These are phyloP conservation scores for Penicillium sp. DNA, from an alignment of 2,329 filamentous ascomycete genomes.

Conservation along the genomic window DNA sequence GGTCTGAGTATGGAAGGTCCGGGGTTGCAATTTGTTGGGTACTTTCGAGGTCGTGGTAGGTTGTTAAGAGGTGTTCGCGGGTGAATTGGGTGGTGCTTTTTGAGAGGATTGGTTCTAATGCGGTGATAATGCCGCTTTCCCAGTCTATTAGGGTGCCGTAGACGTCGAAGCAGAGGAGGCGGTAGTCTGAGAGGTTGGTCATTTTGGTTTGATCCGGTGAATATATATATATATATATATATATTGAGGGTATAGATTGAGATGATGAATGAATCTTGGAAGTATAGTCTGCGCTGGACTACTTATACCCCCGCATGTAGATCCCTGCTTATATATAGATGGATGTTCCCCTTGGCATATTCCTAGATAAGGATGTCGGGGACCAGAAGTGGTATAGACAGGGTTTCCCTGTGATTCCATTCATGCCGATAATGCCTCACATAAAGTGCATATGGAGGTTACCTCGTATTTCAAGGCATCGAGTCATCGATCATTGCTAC, in stretches of 20 bases:
- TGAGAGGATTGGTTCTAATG: conserved; percentile 48
- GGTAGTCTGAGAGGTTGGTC: conserved; percentile 39
- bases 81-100: conserved; percentile 41
- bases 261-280: not conserved
- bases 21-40: conserved; percentile 56
- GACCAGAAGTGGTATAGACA: conserved; percentile 1
- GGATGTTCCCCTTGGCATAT: not conserved
- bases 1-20: conserved; percentile 56
- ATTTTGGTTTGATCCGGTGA: conserved; percentile 13
- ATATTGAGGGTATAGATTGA: not conserved
- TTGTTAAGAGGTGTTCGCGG: conserved; percentile 21
- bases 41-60: conserved; percentile 38
- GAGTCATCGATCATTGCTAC: no score
- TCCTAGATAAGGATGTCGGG: not conserved
- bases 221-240: not conserved
- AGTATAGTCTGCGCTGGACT: not conserved
- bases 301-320: conserved; percentile 2
- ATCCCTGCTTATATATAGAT: not conserved
- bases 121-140: conserved; percentile 62
- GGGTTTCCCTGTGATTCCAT: not conserved
- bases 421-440: not conserved
- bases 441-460: not conserved
- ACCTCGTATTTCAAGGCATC: not conserved
- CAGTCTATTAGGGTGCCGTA: conserved; percentile 79
- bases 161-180: conserved; percentile 69